Evolutionary conservation across 1,139 yeast genomes (phyloP).

Genomic region (Suhomyces bribrorum): DNA sequence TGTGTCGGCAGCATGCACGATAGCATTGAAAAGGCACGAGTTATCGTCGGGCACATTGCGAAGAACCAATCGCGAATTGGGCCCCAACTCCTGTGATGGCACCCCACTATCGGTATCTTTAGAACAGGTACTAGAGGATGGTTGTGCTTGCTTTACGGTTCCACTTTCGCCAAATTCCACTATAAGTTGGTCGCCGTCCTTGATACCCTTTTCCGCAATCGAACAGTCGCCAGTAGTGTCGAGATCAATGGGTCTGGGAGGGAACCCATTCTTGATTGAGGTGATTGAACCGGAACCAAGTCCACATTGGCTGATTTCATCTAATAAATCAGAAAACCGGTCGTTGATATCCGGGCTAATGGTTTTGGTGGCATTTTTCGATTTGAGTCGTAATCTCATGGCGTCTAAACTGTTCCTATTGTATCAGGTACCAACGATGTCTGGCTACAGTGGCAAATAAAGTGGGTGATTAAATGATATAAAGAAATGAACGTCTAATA

Average conservation of each 20-base stretch:
- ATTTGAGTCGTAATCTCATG: constrained; percentile 29
- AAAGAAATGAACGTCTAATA: constrained; percentile 8
- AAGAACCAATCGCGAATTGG: constrained; percentile 33
- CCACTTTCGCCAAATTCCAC: constrained; percentile 25
- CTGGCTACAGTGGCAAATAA: background rate
- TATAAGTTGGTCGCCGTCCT: constrained; percentile 59
- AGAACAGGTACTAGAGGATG: background rate
- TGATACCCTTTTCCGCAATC: constrained; percentile 33
- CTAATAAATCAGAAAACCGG: constrained; percentile 19
- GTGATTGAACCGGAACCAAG: constrained; percentile 18
- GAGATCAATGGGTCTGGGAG: constrained; percentile 51
- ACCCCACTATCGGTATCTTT: background rate
- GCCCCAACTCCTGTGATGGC: constrained; percentile 2
- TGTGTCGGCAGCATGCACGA: constrained; percentile 53
- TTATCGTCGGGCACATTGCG: constrained; percentile 77
- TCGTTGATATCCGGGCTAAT: constrained; percentile 17
- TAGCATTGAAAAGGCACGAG: constrained; percentile 74
- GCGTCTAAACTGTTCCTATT: background rate
- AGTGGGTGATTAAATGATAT: background rate
- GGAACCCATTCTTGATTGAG: constrained; percentile 56
- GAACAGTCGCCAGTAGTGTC: constrained; percentile 32
- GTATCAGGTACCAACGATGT: too few species aligned
- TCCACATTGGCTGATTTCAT: constrained; percentile 15
- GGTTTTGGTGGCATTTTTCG: constrained; percentile 20
- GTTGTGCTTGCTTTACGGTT: background rate